phyloP scores from a whole-genome alignment of 2,329 filamentous ascomycete genomes.

The Neonectria sp. region DNA sequence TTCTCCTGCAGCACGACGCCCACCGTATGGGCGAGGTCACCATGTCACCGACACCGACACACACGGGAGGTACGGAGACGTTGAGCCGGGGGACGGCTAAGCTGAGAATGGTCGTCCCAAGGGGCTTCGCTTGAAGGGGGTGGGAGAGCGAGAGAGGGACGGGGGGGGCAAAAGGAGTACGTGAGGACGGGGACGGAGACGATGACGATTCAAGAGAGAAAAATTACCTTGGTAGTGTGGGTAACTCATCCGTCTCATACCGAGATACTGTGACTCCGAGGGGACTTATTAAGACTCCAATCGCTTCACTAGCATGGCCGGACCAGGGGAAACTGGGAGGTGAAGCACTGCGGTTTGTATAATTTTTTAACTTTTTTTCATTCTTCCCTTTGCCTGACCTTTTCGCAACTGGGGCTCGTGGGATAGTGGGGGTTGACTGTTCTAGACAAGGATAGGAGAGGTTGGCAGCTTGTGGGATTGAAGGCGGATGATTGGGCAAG shows the following conservation, averaged over 20 bases:
- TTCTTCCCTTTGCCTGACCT: neutral
- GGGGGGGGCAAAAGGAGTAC: neutral
- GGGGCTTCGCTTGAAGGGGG: conserved; percentile 13
- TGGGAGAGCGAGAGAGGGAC: neutral
- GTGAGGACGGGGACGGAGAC: neutral
- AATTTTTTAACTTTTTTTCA: neutral
- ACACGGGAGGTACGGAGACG: conserved; percentile 25
- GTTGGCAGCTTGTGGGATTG: conserved; percentile 12
- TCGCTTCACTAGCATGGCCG: neutral
- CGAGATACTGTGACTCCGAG: neutral
- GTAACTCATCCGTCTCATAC: neutral
- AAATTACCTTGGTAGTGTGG: neutral
- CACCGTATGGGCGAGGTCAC: conserved; percentile 25
- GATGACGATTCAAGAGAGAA: neutral
- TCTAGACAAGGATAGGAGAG: conserved; percentile 7
- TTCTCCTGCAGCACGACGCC: conserved; percentile 48
- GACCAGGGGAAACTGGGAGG: neutral
- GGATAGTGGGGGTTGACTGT: conserved; percentile 18
- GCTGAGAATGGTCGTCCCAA: conserved; percentile 11
- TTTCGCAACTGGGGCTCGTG: conserved; percentile 1
- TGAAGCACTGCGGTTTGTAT: neutral
- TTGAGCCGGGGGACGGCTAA: conserved; percentile 13
- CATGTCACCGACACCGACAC: conserved; percentile 24
- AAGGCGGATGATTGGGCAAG: conserved; percentile 17
- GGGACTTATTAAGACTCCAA: neutral